These are phyloP conservation scores for Hysterium pulicare DNA, from an alignment of 2,329 filamentous ascomycete genomes.

Conservation along the genomic window DNA sequence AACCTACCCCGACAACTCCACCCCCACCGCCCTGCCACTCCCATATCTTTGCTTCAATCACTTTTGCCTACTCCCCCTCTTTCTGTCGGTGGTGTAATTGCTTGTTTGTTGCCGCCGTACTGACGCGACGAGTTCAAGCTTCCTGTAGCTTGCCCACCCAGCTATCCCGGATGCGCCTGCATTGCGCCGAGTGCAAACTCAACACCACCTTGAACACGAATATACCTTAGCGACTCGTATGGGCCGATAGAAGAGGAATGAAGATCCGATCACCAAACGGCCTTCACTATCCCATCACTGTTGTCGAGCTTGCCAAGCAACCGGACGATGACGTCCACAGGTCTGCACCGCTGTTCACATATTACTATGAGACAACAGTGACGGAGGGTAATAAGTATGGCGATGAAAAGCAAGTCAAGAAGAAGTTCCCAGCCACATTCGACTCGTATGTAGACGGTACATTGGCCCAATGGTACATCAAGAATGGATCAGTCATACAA, in stretches of 20 bases:
- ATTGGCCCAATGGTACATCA: slow-evolving; percentile 72
- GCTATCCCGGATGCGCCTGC: slow-evolving; percentile 30
- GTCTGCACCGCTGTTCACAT: slow-evolving; percentile 77
- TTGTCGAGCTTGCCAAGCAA: slow-evolving; percentile 77
- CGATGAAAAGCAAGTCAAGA: slow-evolving; percentile 66
- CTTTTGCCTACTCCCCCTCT: background rate
- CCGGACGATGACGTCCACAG: slow-evolving; percentile 72
- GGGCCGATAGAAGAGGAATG: slow-evolving; percentile 40
- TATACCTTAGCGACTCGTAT: slow-evolving; percentile 21
- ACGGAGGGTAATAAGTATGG: slow-evolving; percentile 67
- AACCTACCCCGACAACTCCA: too few species aligned
- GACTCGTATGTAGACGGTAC: slow-evolving; percentile 80
- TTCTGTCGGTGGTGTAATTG: background rate
- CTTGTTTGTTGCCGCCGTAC: slow-evolving; percentile 6
- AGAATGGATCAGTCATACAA: slow-evolving; percentile 60
- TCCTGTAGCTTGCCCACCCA: slow-evolving; percentile 16
- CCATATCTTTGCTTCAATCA: slow-evolving; percentile 1
- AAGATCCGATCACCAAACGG: slow-evolving; percentile 47
- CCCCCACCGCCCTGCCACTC: background rate
- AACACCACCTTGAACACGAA: slow-evolving; percentile 22
- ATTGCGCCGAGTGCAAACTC: slow-evolving; percentile 10
- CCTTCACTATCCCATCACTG: slow-evolving; percentile 89
- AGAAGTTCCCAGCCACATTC: slow-evolving; percentile 73
- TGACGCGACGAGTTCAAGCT: slow-evolving; percentile 11
- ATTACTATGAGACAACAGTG: slow-evolving; percentile 75